A percentile compares a stretch with the other conserved stretches of the same genome.
These are phyloP conservation scores for Talaromyces sp. DNA, from an alignment of 2,329 filamentous ascomycete species.

Conservation along the genomic window DNA sequence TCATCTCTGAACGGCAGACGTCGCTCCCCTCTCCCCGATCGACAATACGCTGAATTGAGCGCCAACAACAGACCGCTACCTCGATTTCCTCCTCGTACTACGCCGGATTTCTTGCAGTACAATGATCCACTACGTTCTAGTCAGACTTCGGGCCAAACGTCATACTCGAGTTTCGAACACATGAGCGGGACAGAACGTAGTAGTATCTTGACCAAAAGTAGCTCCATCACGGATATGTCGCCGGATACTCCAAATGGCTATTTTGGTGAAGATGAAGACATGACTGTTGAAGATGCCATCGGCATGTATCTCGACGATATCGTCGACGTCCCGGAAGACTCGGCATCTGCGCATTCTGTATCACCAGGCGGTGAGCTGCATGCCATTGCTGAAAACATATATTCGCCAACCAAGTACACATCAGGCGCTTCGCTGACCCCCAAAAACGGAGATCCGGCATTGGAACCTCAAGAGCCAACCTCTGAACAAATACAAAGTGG, in stretches of 20 bases:
- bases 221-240: conserved; percentile 63
- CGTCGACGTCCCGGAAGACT: conserved; percentile 43
- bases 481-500: conserved; percentile 4
- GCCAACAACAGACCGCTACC: conserved; percentile 28
- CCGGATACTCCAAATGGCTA: conserved; percentile 65
- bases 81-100: conserved; percentile 30
- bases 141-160: conserved; percentile 59
- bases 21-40: conserved; percentile 26
- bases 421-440: conserved; percentile 3
- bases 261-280: conserved; percentile 48
- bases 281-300: conserved; percentile 60
- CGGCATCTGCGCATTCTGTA: conserved; percentile 22
- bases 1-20: conserved; percentile 31
- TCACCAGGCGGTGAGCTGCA: conserved; percentile 7
- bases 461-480: background rate
- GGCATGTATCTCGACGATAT: conserved; percentile 60
- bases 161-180: conserved; percentile 55
- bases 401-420: conserved; percentile 7
- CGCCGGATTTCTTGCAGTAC: conserved; percentile 28
- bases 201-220: conserved; percentile 75
- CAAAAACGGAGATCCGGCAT: background rate
- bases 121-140: conserved; percentile 50
- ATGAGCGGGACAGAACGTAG: conserved; percentile 71
- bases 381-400: conserved; percentile 15
- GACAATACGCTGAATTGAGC: conserved; percentile 24